phyloP scores from a whole-genome alignment of 257 asterid species.

The Prunella vulgaris region DNA sequence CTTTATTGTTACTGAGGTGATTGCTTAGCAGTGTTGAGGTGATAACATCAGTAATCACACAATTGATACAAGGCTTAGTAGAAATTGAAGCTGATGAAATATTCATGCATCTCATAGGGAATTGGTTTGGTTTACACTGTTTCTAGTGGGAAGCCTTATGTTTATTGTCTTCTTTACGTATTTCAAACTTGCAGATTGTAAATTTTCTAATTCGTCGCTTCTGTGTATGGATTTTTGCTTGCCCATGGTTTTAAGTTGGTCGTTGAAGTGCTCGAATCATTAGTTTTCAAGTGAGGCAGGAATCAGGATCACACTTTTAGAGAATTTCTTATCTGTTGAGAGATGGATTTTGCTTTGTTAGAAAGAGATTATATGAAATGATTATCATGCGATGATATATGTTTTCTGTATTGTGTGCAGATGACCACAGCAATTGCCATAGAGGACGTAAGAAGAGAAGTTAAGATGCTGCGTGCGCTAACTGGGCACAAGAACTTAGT shows the following conservation, averaged over 20 bases:
- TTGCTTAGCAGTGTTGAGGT: too few relatives aligned
- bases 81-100: constrained; percentile 8
- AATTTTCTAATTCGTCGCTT: background rate
- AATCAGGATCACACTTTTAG: too few relatives aligned
- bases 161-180: background rate
- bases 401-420: constrained; percentile 25
- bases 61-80: background rate
- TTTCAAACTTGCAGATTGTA: background rate
- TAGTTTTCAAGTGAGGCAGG: background rate
- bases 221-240: background rate
- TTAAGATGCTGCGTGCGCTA: constrained; percentile 50
- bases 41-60: too few relatives aligned
- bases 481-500: constrained; percentile 54
- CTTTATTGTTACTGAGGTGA: too few relatives aligned
- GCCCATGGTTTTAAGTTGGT: background rate
- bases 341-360: background rate
- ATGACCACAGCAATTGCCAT: constrained; percentile 60
- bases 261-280: background rate
- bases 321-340: too few relatives aligned
- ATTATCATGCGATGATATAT: background rate
- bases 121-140: background rate
- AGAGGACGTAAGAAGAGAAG: constrained; percentile 62
- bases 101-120: background rate
- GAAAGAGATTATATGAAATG: background rate
- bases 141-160: background rate